phyloP scores from a whole-genome alignment of 805 yeast genomes.

The Torulaspora franciscae region DNA sequence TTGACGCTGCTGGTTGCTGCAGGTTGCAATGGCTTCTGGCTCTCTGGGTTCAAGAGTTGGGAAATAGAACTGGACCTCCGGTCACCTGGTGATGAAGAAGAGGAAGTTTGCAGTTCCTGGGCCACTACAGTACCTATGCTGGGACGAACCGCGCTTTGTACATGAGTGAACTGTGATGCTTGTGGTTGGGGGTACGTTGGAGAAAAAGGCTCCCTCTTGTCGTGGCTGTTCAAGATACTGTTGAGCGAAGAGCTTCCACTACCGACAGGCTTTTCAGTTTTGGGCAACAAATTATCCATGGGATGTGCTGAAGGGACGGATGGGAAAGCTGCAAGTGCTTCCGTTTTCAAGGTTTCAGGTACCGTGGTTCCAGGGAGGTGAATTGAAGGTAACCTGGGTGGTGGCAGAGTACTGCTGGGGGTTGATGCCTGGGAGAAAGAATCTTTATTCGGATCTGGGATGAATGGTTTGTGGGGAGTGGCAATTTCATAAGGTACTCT shows the following conservation, averaged over 20 bases:
- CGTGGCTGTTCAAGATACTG: constrained; percentile 10
- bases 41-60: constrained; percentile 14
- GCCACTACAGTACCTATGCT: constrained; percentile 10
- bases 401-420: constrained; percentile 28
- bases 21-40: constrained; percentile 3
- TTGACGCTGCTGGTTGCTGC: neutral
- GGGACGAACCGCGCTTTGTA: constrained; percentile 10
- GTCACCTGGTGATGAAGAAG: constrained; percentile 7
- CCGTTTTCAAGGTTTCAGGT: neutral
- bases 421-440: constrained; percentile 21
- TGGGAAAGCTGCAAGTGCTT: neutral
- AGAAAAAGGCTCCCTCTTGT: neutral
- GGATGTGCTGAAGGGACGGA: neutral
- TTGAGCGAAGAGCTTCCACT: constrained; percentile 7
- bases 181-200: neutral
- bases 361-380: constrained; percentile 17
- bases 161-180: constrained; percentile 2
- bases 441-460: constrained; percentile 18
- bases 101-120: constrained; percentile 11
- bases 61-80: constrained; percentile 16
- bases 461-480: constrained; percentile 17
- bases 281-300: neutral
- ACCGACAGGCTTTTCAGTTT: constrained; percentile 2
- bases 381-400: constrained; percentile 34
- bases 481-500: constrained; percentile 1